Conservation (phyloP, 1,284 basidiomycete species). For the Coniophora puteana region DNA sequence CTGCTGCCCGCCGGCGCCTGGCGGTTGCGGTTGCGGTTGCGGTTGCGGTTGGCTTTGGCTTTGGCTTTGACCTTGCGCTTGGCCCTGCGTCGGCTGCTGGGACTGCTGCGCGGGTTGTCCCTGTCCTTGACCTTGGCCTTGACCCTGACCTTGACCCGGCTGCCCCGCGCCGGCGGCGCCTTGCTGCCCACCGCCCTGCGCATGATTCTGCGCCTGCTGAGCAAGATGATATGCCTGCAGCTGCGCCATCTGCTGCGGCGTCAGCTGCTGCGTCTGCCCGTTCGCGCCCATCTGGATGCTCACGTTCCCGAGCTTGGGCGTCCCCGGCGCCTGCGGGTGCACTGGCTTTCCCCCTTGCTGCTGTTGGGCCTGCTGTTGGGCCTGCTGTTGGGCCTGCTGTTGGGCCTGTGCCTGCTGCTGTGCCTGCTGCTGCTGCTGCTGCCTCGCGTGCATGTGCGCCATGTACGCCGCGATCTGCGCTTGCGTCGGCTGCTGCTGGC, state of each 20-base stretch:
- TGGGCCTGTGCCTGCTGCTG: conserved; percentile 17
- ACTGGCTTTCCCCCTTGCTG: not conserved
- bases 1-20: conserved; percentile 15
- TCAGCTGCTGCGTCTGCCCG: not conserved
- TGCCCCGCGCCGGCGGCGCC: not conserved
- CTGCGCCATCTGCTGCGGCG: too few relatives aligned
- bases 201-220: conserved; percentile 7
- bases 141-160: not conserved
- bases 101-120: not conserved
- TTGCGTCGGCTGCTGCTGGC: conserved; percentile 11
- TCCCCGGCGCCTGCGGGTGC: not conserved
- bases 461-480: conserved; percentile 14
- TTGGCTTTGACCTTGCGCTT: conserved; percentile 8
- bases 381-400: not conserved
- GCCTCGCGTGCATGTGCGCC: conserved; percentile 7
- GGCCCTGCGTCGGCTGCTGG: conserved; percentile 4
- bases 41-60: conserved; percentile 13
- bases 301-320: not conserved
- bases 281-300: not conserved
- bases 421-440: conserved; percentile 15
- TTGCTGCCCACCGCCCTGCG: not conserved
- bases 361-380: conserved; percentile 9
- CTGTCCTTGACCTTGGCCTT: not conserved
- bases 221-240: too few relatives aligned
- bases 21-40: conserved; percentile 14